Evolutionary conservation across 352 stramenopile species (phyloP).

Genomic region (Phytophthora cactorum): DNA sequence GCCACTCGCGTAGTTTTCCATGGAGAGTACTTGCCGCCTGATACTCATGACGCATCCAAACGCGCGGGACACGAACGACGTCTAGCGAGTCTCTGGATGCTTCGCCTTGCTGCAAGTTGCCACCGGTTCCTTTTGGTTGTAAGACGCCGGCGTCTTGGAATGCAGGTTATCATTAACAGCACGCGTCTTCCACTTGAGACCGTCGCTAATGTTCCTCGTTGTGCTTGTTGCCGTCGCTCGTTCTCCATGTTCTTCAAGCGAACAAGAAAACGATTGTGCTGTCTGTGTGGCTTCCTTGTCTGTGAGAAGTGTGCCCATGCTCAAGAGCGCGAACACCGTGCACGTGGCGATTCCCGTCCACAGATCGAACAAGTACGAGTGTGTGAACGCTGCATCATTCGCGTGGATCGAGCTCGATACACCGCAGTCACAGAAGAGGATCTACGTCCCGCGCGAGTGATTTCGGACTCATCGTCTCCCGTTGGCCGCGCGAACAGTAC

Average conservation of each 20-base stretch:
- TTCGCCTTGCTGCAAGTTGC: slow-evolving; percentile 41
- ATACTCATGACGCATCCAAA: slow-evolving; percentile 30
- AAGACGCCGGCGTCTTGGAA: slow-evolving; percentile 50
- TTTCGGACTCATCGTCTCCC: slow-evolving; percentile 27
- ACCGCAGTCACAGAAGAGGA: slow-evolving; percentile 46
- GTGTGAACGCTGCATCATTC: slow-evolving; percentile 52
- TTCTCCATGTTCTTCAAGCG: slow-evolving; percentile 43
- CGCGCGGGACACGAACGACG: slow-evolving; percentile 36
- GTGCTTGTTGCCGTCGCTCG: slow-evolving; percentile 50
- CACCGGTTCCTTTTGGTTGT: slow-evolving; percentile 50
- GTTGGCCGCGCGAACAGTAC: slow-evolving; percentile 21
- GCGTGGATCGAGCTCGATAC: slow-evolving; percentile 50
- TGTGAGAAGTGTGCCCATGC: slow-evolving; percentile 54
- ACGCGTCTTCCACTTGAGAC: slow-evolving; percentile 36
- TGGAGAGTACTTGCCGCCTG: slow-evolving; percentile 41
- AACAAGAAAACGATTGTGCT: slow-evolving; percentile 43
- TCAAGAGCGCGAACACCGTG: slow-evolving; percentile 47
- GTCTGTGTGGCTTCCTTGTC: slow-evolving; percentile 57
- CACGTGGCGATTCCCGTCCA: slow-evolving; percentile 30
- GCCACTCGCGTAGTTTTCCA: slow-evolving; percentile 51
- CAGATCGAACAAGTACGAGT: slow-evolving; percentile 51
- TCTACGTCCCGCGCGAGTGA: slow-evolving; percentile 36
- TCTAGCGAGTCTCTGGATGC: slow-evolving; percentile 32
- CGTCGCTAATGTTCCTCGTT: slow-evolving; percentile 31
- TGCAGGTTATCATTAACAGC: slow-evolving; percentile 48